Base-by-base conservation (phyloP, 108 stramenopile genomes). In the Mediolabrus comicus region DNA sequence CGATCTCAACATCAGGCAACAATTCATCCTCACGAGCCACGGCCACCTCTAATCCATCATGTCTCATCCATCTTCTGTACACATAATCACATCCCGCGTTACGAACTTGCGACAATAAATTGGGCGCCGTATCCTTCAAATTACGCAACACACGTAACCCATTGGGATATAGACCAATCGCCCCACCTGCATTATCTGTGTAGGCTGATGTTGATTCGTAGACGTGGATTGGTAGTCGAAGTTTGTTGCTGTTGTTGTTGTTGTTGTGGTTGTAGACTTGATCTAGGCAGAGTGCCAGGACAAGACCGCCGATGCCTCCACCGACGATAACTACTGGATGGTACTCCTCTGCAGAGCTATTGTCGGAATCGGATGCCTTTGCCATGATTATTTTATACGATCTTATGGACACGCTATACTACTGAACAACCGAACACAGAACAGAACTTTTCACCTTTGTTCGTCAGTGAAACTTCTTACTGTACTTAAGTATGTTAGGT, bases 81-180 rank as follows among this genome's bases (percentile, higher is more conserved):
- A 75, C 12, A 67, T 89, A 89, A 14, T 82, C 82, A 49, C 78
- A 84, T 49, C 88, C 88, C 54, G 72, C 72, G 9, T 49, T 36
- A 2, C 75, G 71, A 6, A 87, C 71, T 3, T 59, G 22, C 0
- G 27, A 3, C 12, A 88, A 24, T 10, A 88, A 62, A 3, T 59
- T 24, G 19, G 84, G 72, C 31, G 28, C 8, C 13, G 72, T 76
- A 2, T 17, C n/a, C 16, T 76, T 78, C 1, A 79, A 13, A 54
- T 84, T 70, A 13, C 74, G 77, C 52, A 90, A 28, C 2, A 87
- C 89, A 11, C 89, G 72, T 1, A 90, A 41, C 3, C 85, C 89
- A 39, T 90, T 90, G 70, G 89, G 72, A 43, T 87, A 90, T 59
- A 89, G 65, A 0, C 88, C 86, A 27, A 90, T 85, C 34, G 75